phyloP scores from a whole-genome alignment of 163 green algal genomes.

The Chloromonas sp. region DNA sequence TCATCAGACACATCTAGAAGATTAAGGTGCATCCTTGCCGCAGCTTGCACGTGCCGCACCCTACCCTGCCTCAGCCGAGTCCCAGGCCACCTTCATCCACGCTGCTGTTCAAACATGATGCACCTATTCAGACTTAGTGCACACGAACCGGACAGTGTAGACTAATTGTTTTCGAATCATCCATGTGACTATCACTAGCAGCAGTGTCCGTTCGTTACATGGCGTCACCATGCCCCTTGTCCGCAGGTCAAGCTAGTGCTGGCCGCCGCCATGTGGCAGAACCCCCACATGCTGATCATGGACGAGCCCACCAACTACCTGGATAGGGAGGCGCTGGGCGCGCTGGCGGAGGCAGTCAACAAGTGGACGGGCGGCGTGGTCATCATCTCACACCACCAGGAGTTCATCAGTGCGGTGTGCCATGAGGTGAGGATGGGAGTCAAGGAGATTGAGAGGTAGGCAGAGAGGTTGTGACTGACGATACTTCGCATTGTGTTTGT shows the following conservation, averaged over 20 bases:
- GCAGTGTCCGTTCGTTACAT: background rate
- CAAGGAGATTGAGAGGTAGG: background rate
- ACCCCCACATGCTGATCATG: constrained; percentile 80
- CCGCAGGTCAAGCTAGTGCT: constrained; percentile 80
- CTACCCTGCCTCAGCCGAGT: too few relatives aligned
- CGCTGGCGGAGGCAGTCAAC: constrained; percentile 74
- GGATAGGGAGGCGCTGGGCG: constrained; percentile 79
- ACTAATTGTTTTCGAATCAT: too few relatives aligned
- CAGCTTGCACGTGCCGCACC: too few relatives aligned
- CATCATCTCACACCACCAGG: constrained; percentile 83
- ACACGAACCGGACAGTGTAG: too few relatives aligned
- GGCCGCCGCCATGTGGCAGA: constrained; percentile 85
- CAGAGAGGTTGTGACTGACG: background rate
- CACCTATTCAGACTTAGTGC: too few relatives aligned
- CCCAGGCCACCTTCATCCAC: too few relatives aligned
- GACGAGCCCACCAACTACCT: constrained; percentile 96
- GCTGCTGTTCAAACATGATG: too few relatives aligned
- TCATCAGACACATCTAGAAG: background rate
- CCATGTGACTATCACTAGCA: too few relatives aligned
- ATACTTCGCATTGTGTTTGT: background rate
- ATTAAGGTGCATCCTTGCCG: too few relatives aligned
- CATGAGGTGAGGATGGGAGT: constrained; percentile 44
- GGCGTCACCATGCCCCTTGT: background rate
- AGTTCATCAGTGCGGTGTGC: constrained; percentile 66
- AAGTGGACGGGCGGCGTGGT: constrained; percentile 81